phyloP scores from a whole-genome alignment of 1,139 yeast genomes.

The Arxiozyma slooffiae region DNA sequence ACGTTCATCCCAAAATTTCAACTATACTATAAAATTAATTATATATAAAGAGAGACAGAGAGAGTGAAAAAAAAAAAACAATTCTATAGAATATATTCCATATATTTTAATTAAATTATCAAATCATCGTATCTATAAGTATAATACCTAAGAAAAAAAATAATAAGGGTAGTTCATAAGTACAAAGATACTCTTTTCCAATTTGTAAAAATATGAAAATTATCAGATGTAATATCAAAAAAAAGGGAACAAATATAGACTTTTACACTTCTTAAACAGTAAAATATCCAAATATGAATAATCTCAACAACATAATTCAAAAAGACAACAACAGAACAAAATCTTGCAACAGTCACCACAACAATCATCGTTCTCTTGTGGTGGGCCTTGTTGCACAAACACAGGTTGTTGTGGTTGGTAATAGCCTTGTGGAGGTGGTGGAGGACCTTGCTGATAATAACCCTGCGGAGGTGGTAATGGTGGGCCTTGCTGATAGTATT shows the following conservation, averaged over 20 bases:
- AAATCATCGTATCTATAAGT: not conserved
- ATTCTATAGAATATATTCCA: too few species aligned
- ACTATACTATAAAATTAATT: not conserved
- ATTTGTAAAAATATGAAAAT: not conserved
- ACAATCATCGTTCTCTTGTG: slow-evolving; percentile 28
- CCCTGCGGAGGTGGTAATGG: slow-evolving; percentile 22
- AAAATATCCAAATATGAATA: not conserved
- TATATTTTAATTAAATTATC: too few species aligned
- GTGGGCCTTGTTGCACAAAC: slow-evolving; percentile 35
- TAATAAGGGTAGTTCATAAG: too few species aligned
- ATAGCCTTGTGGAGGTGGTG: slow-evolving; percentile 28
- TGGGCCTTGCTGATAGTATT: slow-evolving; percentile 27
- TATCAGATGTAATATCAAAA: too few species aligned
- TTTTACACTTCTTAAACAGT: too few species aligned
- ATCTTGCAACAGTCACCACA: slow-evolving; percentile 33
- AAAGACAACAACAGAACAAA: slow-evolving; percentile 33
- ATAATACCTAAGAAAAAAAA: not conserved
- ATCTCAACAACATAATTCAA: slow-evolving; percentile 28
- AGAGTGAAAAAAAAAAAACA: not conserved
- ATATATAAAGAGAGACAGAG: too few species aligned
- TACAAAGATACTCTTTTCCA: not conserved
- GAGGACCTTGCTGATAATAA: slow-evolving; percentile 20
- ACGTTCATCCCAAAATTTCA: too few species aligned
- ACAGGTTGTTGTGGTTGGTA: slow-evolving; percentile 34
- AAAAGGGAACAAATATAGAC: not conserved